These are phyloP conservation scores for Raffaelea arxii DNA, from an alignment of 2,329 filamentous ascomycete species.

Conservation along the genomic window DNA sequence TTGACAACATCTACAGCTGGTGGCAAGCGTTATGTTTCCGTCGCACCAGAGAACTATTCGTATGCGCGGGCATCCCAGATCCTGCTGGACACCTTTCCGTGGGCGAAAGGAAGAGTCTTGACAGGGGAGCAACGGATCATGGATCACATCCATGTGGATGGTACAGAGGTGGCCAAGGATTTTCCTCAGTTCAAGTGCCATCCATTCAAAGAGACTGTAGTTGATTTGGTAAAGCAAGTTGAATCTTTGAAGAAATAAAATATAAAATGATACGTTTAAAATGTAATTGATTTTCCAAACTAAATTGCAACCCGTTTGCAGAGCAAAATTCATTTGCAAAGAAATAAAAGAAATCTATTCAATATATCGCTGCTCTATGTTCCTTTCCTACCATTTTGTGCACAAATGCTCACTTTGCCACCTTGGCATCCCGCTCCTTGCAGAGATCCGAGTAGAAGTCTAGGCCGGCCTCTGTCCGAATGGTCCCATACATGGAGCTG, in stretches of 20 bases:
- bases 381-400: no score
- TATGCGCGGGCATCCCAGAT: conserved; percentile 34
- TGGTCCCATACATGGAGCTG: conserved; percentile 5
- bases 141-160: conserved; percentile 9
- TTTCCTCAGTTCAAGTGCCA: not conserved
- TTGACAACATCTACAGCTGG: conserved; percentile 10
- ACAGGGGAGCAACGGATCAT: not conserved
- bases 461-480: not conserved
- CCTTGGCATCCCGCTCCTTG: not conserved
- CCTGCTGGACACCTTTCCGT: conserved; percentile 26
- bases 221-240: not conserved
- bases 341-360: no score
- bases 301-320: no score
- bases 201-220: not conserved
- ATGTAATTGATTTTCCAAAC: no score
- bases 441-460: conserved; percentile 5
- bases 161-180: conserved; percentile 16
- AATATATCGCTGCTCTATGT: no score
- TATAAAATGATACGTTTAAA: not conserved
- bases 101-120: not conserved
- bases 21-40: conserved; percentile 16
- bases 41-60: conserved; percentile 32
- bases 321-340: no score
- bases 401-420: not conserved
- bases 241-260: not conserved